Evolutionary conservation across 148 eudicot genomes (phyloP).

Genomic region (Drosera capensis): DNA sequence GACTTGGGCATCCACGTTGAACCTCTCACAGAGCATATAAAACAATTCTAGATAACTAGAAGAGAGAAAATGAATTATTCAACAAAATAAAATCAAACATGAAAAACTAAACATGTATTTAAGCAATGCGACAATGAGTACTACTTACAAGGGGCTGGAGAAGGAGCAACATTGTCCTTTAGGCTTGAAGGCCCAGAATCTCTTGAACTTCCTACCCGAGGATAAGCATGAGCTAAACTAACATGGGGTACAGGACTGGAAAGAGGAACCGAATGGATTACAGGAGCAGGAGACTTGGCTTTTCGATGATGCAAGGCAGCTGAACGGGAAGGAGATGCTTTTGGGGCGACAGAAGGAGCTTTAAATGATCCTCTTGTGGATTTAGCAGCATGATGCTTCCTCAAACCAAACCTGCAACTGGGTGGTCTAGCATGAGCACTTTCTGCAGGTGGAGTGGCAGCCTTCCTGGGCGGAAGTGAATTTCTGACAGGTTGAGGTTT

Average conservation of each 20-base stretch:
- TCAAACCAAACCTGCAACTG: constrained; percentile 40
- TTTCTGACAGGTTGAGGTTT: constrained; percentile 14
- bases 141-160: constrained; percentile 71
- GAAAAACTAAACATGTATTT: neutral
- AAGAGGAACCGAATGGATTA: constrained; percentile 24
- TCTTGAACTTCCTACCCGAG: constrained; percentile 33
- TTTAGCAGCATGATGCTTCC: constrained; percentile 22
- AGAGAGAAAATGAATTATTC: no score
- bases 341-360: constrained; percentile 28
- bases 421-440: constrained; percentile 42
- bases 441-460: constrained; percentile 28
- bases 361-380: constrained; percentile 26
- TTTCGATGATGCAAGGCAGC: constrained; percentile 29
- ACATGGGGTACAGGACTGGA: constrained; percentile 54
- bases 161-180: constrained; percentile 31
- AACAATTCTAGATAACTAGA: no score
- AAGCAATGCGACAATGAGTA: constrained; percentile 2
- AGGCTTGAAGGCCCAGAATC: constrained; percentile 39
- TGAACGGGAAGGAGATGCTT: constrained; percentile 21
- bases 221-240: constrained; percentile 31
- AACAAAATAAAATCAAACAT: neutral
- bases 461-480: constrained; percentile 17
- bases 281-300: constrained; percentile 28
- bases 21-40: no score
- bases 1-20: no score